Base-by-base conservation (phyloP, 2,329 filamentous ascomycete species). In the Pestalotiopsis sp. region DNA sequence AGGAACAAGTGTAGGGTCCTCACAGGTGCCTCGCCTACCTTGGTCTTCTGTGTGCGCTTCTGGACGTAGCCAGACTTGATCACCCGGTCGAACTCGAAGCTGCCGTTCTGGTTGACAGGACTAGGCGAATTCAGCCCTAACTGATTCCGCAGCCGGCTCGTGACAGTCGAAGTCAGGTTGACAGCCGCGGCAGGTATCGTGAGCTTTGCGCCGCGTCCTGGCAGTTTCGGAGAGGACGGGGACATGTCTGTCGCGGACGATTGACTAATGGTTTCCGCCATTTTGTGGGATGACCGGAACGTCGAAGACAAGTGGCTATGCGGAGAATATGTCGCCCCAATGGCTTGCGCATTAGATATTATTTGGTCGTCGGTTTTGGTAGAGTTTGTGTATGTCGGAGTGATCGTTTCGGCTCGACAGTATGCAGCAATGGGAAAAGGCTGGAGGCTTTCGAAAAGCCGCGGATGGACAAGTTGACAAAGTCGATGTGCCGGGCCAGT, bases 31-130 rank as follows among this genome's bases (percentile, higher is more conserved):
- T 5, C 26, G 14, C 52, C 55, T 80, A 94, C 93, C 90, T 97
- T 97, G 69, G 95, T 98, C 84, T 95, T 97, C 74, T 94, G 92
- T 20, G 94, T 97, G 73, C 95, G 89, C 81, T 97, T 97, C 76
- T 92, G 88, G 52, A 97, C 90, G 72, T 91, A 92, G 68, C 95
- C 94, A 67, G 91, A 90, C 82, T 97, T 98, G 78, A 98, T 87
- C 66, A 98, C 93, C 64, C 94, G 91, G 79, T 99, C 96, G 76
- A 97, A 97, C 76, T 96, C 94, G 78, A 97, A 99, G 79, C 94
- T 96, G 70, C 96, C 96, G 79, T 97, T 94, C 79, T 97, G 91
- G 77, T 95, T 97, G 71, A 98, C 94, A 4, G 94, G 93, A 38
- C 93, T 96, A 75, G 94, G 90, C 17, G 90, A 85, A 71, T 92